Evolutionary conservation across 208 protist species (phyloP).

Genomic region (Vickermania ingenoplastis): DNA sequence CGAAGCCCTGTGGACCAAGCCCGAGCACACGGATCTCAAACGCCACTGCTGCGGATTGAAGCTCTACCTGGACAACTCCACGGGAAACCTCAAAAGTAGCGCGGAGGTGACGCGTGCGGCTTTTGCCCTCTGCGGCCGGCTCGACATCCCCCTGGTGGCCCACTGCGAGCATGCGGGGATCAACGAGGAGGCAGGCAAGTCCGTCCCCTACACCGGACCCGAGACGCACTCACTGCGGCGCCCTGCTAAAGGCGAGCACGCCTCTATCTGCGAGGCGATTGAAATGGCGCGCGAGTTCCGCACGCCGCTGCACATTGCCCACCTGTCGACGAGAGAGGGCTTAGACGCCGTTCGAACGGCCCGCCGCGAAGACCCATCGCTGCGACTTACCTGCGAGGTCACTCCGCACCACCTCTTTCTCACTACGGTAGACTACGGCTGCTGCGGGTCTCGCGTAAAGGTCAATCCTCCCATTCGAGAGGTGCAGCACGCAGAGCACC

Average conservation of each 20-base stretch:
- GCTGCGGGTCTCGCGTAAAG: constrained; percentile 65
- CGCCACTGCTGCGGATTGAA: constrained; percentile 69
- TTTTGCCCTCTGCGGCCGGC: constrained; percentile 63
- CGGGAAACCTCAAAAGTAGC: constrained; percentile 75
- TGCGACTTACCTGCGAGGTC: constrained; percentile 85
- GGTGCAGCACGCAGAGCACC: constrained; percentile 57
- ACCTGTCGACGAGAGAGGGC: constrained; percentile 80
- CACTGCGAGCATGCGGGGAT: constrained; percentile 82
- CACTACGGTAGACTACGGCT: constrained; percentile 56
- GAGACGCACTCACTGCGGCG: constrained; percentile 73
- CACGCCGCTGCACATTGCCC: constrained; percentile 85
- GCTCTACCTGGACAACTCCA: constrained; percentile 85
- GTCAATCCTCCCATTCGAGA: constrained; percentile 84
- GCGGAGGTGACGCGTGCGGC: constrained; percentile 38
- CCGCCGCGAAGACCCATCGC: constrained; percentile 28
- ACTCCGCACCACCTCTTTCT: constrained; percentile 90
- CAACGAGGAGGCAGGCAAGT: constrained; percentile 49
- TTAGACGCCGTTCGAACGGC: constrained; percentile 67
- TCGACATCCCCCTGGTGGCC: constrained; percentile 66
- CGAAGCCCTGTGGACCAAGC: constrained; percentile 60
- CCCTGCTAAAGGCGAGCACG: constrained; percentile 54
- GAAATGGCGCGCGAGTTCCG: constrained; percentile 36
- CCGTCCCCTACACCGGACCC: constrained; percentile 49
- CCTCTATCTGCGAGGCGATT: constrained; percentile 59
- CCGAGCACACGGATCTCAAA: constrained; percentile 33